A percentile compares a stretch with the other conserved stretches of the same genome.
These are phyloP conservation scores for Sonneratia caseolaris DNA, from an alignment of 345 rosid species.

Conservation along the genomic window DNA sequence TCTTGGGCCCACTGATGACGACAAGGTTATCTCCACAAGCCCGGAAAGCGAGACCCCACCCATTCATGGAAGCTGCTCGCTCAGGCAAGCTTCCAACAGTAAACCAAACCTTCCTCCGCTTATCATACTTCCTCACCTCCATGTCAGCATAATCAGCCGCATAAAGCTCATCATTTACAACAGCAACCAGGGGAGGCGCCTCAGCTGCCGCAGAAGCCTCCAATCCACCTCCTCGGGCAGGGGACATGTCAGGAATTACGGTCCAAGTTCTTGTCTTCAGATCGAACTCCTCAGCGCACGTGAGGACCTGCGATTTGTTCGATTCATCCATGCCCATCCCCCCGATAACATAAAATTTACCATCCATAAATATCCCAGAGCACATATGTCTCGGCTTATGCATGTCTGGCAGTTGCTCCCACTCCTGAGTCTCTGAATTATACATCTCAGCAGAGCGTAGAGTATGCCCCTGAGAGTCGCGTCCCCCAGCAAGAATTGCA, in stretches of 20 bases:
- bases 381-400: conserved; percentile 82
- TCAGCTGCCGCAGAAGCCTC: conserved; percentile 56
- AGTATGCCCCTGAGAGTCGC: conserved; percentile 51
- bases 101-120: conserved; percentile 47
- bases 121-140: conserved; percentile 72
- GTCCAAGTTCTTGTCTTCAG: conserved; percentile 63
- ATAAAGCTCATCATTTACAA: conserved; percentile 66
- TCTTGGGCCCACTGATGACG: conserved; percentile 84
- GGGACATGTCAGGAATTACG: conserved; percentile 67
- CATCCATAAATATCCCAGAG: conserved; percentile 85
- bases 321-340: conserved; percentile 56
- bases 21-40: conserved; percentile 79
- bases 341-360: conserved; percentile 81
- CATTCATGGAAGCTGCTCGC: conserved; percentile 73
- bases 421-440: conserved; percentile 70
- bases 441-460: conserved; percentile 73
- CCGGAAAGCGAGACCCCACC: conserved; percentile 96
- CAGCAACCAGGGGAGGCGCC: conserved; percentile 91
- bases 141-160: conserved; percentile 79
- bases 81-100: conserved; percentile 74
- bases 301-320: conserved; percentile 26
- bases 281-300: conserved; percentile 82
- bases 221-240: conserved; percentile 42
- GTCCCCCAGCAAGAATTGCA: conserved; percentile 86
- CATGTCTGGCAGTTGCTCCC: conserved; percentile 66